Base-by-base conservation (phyloP, 2,329 filamentous ascomycete genomes). In the Pyrenophora seminiperda region DNA sequence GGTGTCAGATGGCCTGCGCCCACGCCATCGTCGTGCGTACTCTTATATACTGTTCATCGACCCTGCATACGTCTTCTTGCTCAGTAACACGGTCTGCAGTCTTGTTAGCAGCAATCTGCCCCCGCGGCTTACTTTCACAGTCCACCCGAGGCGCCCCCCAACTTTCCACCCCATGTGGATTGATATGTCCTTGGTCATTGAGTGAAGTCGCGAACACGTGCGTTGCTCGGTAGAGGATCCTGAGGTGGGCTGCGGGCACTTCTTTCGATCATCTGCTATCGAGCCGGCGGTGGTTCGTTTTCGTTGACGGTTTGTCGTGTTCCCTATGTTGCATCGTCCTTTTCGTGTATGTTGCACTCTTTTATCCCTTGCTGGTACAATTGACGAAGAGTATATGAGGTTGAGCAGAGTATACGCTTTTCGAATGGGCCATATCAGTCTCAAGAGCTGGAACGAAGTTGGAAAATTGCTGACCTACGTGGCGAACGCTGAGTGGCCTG, bases 401-500 rank as follows among this genome's bases (percentile, higher is more conserved):
- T 30, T 37, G 41, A 38, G 27, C 19, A 41, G 49, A 20, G 41
- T 53, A 50, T 54, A 48, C 47, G 43, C 46, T 42, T 39, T 27
- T 33, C 31, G 15, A 50, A 29, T 50, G 48, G 36, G 52, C 54
- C 49, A 59, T 61, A 59, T 65, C 57, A 64, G 42, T 50, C 40
- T 54, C 45, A 54, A 57, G 55, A 53, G 50, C 58, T 45, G 54
- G 48, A 57, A 56, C 47, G 39, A 58, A 49, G 17, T 45, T 60
- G 42, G 46, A 62, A 58, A 58, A 48, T 34, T 50, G 58, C 54
- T 49, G 44, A 64, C 68, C 61, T 61, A 75, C 72, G 72, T 75
- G 72, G 71, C 72, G 65, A 63, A 67, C 70, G 70, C 70, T 75
- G 71, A 75, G 67, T 75, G 71, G 72, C 61, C 67, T 73, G 59